A percentile compares a stretch with the other conserved stretches of the same genome.
Evolutionary conservation across 176 grass and related monocot species (phyloP).

Genomic region (Hordeum vulgare): DNA sequence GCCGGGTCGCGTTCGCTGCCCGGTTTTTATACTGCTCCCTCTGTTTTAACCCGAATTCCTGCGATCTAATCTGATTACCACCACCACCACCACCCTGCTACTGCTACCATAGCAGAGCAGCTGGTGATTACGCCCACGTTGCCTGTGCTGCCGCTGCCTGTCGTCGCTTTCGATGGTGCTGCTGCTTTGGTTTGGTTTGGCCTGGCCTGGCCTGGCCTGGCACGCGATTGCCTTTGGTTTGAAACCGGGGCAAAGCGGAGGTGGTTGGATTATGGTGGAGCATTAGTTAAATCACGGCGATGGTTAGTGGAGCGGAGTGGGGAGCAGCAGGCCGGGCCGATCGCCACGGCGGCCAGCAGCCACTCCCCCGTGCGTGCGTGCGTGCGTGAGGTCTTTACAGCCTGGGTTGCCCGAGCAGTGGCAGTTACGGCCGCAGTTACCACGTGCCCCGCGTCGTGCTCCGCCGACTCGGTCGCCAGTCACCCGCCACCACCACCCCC

Average conservation of each 20-base stretch:
- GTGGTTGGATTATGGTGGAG: slow-evolving; percentile 24
- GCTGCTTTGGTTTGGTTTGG: neutral
- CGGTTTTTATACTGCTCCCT: slow-evolving; percentile 12
- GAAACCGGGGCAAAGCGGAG: slow-evolving; percentile 8
- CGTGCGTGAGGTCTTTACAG: neutral
- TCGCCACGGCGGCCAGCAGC: neutral
- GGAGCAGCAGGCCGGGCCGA: neutral
- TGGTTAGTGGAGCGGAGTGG: slow-evolving; percentile 25
- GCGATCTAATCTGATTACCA: neutral
- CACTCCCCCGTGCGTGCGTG: neutral
- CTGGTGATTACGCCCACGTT: slow-evolving; percentile 13
- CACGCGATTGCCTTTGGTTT: neutral
- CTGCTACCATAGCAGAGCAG: no score
- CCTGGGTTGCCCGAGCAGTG: neutral
- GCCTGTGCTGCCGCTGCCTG: neutral
- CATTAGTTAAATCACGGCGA: slow-evolving; percentile 13
- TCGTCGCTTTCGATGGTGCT: neutral
- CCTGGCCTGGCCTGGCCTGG: no score
- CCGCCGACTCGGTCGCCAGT: neutral
- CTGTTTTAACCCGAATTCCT: no score
- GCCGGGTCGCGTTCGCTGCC: slow-evolving; percentile 3
- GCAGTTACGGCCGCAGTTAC: neutral
- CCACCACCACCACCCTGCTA: no score
- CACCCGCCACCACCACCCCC: no score
- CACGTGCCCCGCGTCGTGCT: neutral